phyloP scores from a whole-genome alignment of 163 green algal species.

The Prototheca cutis region DNA sequence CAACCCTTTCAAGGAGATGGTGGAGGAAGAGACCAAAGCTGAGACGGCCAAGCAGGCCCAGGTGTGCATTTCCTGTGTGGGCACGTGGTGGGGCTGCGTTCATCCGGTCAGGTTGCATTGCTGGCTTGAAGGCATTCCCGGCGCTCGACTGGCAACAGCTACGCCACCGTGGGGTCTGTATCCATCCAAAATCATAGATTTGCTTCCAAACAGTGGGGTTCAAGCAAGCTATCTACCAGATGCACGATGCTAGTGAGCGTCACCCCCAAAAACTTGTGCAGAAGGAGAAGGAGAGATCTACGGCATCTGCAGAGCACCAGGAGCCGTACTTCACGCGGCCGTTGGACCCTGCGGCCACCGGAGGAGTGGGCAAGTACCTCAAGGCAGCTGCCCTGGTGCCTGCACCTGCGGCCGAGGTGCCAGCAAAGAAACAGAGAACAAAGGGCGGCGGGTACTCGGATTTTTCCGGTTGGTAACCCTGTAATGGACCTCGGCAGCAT shows the following conservation, averaged over 20 bases:
- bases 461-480: slow-evolving; percentile 47
- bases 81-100: too few species aligned
- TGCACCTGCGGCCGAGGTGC: background rate
- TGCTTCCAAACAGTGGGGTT: too few species aligned
- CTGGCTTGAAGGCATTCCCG: too few species aligned
- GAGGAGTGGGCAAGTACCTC: slow-evolving; percentile 55
- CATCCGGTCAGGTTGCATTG: too few species aligned
- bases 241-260: too few species aligned
- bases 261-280: too few species aligned
- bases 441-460: slow-evolving; percentile 27
- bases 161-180: too few species aligned
- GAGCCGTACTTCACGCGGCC: background rate
- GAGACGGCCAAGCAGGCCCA: slow-evolving; percentile 27
- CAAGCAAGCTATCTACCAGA: too few species aligned
- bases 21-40: slow-evolving; percentile 53
- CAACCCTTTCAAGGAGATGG: slow-evolving; percentile 82
- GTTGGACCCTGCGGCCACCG: background rate
- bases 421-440: slow-evolving; percentile 35
- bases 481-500: background rate
- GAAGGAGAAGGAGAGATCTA: too few species aligned
- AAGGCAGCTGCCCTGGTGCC: background rate
- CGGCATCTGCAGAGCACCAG: too few species aligned
- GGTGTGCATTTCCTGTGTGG: background rate
- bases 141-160: too few species aligned
- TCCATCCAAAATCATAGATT: too few species aligned